Evolutionary conservation across 495 filamentous ascomycete species (phyloP), one percentile per base, ranked within the genome.

Genomic region (Penicillium bialowiezense): DNA sequence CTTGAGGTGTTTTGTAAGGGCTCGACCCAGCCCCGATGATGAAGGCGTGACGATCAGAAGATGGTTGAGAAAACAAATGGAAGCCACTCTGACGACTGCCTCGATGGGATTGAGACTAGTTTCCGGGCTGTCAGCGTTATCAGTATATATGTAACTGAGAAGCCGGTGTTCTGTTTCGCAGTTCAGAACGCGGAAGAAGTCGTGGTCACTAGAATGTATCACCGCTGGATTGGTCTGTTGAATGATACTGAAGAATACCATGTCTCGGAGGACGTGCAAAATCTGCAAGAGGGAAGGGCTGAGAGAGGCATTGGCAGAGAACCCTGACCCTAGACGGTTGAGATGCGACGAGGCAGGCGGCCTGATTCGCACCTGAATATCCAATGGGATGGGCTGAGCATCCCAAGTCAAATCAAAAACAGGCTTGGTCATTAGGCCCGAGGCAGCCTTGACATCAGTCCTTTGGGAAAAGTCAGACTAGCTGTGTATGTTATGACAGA

Each of bases 331-430:
- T 4, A 65, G 38, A 29, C 39, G 44, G 19, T 58, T 59, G 9
- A 63, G 43, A 9, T 50, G 46, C n/a, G 67, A 65, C 5, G 55
- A 60, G 5, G 45, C 19, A 5, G 59, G 51, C 15, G 61, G 65
- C 35, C 49, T 41, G 7, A 71, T 57, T 33, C 65, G 63, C 17
- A 58, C 44, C 41, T 62, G 58, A 8, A 69, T 55, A 10, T 54
- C 63, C 8, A 19, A 31, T 8, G 67, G 51, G 1, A 67, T 42
- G 12, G 61, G 59, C 35, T 65, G 50, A 31, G 59, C 41, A 39
- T 60, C 58, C 65, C 63, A 67, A 17, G 56, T 52, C n/a, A 69
- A 49, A 24, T 64, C 63, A 36, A 71, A 69, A n/a, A 71, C 55
- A n/a, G 67, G 67, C 33, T 59, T 63, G 29, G 58, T 57, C 53